These are phyloP conservation scores for Apostasia ramifera DNA, from an alignment of 106 monocot genomes.

Conservation along the genomic window DNA sequence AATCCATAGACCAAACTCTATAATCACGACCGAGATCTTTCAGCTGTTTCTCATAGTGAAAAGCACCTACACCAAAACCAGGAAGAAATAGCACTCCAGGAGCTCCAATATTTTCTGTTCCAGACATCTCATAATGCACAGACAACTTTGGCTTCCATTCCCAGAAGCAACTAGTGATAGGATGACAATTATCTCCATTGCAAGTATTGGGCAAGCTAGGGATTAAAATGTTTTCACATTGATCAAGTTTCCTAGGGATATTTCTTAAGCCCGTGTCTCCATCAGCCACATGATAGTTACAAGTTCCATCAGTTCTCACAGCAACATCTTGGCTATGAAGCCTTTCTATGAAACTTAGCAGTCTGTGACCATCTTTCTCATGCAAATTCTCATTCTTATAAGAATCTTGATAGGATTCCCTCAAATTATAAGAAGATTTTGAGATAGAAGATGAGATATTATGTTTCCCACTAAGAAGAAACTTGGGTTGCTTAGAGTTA, in stretches of 20 bases:
- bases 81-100: conserved; percentile 82
- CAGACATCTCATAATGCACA: conserved; percentile 84
- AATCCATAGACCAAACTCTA: conserved; percentile 92
- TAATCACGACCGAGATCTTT: conserved; percentile 83
- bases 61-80: conserved; percentile 90
- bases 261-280: conserved; percentile 20
- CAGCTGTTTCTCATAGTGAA: conserved; percentile 94
- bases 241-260: conserved; percentile 20
- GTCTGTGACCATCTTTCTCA: conserved; percentile 17
- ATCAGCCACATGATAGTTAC: conserved; percentile 21
- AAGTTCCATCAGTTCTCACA: background rate
- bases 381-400: conserved; percentile 11
- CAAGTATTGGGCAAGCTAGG: conserved; percentile 40
- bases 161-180: conserved; percentile 64
- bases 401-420: background rate
- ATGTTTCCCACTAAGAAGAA: conserved; percentile 10
- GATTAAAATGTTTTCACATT: conserved; percentile 34
- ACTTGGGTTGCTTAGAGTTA: conserved; percentile 8
- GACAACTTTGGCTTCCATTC: conserved; percentile 83
- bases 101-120: conserved; percentile 46
- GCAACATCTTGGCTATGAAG: conserved; percentile 3
- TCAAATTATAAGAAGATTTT: conserved; percentile 1
- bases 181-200: conserved; percentile 23
- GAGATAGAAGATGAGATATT: conserved; percentile 6
- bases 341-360: conserved; percentile 21